These are phyloP conservation scores for Ceratocystis cubensis DNA, from an alignment of 2,329 filamentous ascomycete species.

Conservation along the genomic window DNA sequence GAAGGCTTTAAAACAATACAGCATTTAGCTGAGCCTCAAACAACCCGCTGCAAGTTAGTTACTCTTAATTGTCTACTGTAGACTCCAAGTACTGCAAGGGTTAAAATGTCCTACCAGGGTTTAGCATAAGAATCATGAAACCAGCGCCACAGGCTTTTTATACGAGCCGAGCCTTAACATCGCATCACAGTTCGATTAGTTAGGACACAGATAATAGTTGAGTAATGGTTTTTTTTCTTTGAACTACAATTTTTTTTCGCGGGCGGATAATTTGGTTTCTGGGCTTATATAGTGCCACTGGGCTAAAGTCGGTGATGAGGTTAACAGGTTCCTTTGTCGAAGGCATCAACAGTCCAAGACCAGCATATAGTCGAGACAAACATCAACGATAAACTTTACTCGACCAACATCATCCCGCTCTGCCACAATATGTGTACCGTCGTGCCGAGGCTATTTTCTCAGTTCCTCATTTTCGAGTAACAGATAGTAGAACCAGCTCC, in stretches of 20 bases:
- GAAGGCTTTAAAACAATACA: not conserved
- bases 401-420: conserved; percentile 6
- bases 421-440: conserved; percentile 20
- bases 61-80: too few relatives aligned
- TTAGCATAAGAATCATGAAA: too few relatives aligned
- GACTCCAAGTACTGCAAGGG: too few relatives aligned
- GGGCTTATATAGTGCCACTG: conserved; percentile 18
- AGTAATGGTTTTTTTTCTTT: not conserved
- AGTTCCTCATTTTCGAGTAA: not conserved
- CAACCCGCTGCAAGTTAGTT: too few relatives aligned
- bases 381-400: not conserved
- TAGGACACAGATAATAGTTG: not conserved
- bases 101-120: too few relatives aligned
- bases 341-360: not conserved
- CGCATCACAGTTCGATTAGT: not conserved
- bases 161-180: too few relatives aligned
- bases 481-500: not conserved
- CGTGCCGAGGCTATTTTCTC: not conserved
- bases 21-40: too few relatives aligned
- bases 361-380: not conserved
- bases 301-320: conserved; percentile 15
- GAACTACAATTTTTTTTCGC: conserved; percentile 13
- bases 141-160: too few relatives aligned
- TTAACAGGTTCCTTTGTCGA: not conserved
- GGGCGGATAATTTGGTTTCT: conserved; percentile 19